Evolutionary conservation across 495 filamentous ascomycete species (phyloP).

Genomic region (Talaromyces borbonicus): DNA sequence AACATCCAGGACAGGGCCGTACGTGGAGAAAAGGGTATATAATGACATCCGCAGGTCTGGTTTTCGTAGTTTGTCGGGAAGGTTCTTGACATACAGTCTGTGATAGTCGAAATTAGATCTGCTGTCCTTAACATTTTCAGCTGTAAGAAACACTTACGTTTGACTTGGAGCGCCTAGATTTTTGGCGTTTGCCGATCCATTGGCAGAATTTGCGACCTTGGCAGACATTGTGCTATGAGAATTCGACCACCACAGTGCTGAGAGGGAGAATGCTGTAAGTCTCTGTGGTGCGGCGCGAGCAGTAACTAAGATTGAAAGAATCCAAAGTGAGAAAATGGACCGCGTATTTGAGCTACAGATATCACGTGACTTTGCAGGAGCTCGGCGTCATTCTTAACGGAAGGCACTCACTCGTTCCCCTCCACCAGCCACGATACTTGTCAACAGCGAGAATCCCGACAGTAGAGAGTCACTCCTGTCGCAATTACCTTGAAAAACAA

Average conservation of each 20-base stretch:
- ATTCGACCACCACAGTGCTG: background rate
- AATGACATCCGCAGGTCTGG: slow-evolving; percentile 70
- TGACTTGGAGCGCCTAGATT: slow-evolving; percentile 50
- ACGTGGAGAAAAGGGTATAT: slow-evolving; percentile 88
- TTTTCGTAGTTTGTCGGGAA: slow-evolving; percentile 80
- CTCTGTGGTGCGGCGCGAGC: too few species aligned
- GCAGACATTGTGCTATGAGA: slow-evolving; percentile 25
- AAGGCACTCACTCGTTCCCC: too few species aligned
- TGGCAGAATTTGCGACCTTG: slow-evolving; percentile 24
- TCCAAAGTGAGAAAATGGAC: slow-evolving; percentile 1
- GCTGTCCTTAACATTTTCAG: background rate
- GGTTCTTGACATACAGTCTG: slow-evolving; percentile 79
- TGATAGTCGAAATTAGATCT: slow-evolving; percentile 14
- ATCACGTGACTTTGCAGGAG: background rate
- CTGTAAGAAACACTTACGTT: slow-evolving; percentile 45
- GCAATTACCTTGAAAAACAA: slow-evolving; percentile 15
- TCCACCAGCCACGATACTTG: too few species aligned
- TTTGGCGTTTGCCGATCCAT: slow-evolving; percentile 28
- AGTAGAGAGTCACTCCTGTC: slow-evolving; percentile 99
- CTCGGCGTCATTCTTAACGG: background rate
- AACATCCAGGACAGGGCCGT: slow-evolving; percentile 90
- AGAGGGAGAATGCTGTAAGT: background rate
- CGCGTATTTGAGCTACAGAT: slow-evolving; percentile 2
- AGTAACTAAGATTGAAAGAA: too few species aligned
- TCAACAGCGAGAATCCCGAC: slow-evolving; percentile 34